Evolutionary conservation across 2,329 filamentous ascomycete species (phyloP).

Genomic region (Beauveria asiatica): DNA sequence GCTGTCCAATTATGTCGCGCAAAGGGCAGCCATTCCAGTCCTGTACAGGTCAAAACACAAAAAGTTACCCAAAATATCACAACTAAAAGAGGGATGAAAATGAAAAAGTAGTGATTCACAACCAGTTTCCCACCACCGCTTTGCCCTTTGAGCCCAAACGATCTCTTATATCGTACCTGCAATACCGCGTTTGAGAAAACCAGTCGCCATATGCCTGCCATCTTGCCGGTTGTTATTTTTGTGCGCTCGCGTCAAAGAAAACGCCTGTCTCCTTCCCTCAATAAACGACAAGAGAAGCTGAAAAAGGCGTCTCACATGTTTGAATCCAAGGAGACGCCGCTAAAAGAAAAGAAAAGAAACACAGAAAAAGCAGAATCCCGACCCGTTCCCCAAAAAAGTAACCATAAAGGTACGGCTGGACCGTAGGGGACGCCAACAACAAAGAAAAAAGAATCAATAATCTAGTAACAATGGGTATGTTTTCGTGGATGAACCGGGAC

Average conservation of each 20-base stretch:
- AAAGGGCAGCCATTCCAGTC: neutral
- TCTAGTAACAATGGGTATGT: conserved; percentile 8
- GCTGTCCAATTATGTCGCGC: neutral
- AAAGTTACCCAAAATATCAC: neutral
- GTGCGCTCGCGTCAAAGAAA: neutral
- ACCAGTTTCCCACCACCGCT: neutral
- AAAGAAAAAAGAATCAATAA: neutral
- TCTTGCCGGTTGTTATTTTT: no score
- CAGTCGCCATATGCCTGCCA: no score
- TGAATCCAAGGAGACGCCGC: no score
- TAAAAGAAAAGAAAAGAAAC: neutral
- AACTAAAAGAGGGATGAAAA: neutral
- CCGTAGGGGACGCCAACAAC: neutral
- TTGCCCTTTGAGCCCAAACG: no score
- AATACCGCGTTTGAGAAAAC: no score
- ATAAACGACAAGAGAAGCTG: no score
- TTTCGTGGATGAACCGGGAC: neutral
- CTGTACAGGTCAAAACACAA: neutral
- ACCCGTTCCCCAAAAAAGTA: neutral
- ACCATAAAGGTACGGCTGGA: neutral
- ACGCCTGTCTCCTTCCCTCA: neutral
- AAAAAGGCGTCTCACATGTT: no score
- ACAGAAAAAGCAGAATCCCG: no score
- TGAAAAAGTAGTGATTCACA: neutral
- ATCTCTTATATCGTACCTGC: no score